Evolutionary conservation across 331 rosid species (phyloP).

Genomic region (Spiraea crenata): DNA sequence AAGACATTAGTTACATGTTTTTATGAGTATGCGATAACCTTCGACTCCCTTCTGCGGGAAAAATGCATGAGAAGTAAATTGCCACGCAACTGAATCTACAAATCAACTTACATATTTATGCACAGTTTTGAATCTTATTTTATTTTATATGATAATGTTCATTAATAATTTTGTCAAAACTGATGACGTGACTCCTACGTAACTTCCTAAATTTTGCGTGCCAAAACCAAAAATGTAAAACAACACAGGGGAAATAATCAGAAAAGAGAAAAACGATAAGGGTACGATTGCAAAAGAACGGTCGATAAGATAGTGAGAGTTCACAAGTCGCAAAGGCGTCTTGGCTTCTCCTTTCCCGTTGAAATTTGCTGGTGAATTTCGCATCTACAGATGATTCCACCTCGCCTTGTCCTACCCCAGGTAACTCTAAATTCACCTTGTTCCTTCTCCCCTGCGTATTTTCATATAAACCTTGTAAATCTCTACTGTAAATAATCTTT

Average conservation of each 20-base stretch:
- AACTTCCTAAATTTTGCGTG: too few relatives aligned
- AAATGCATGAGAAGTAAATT: too few relatives aligned
- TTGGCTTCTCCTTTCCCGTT: conserved; percentile 8
- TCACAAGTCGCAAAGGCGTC: not conserved
- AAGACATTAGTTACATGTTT: too few relatives aligned
- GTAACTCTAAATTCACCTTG: not conserved
- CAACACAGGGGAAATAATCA: not conserved
- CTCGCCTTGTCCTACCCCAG: conserved; percentile 9
- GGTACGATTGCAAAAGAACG: not conserved
- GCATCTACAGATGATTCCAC: conserved; percentile 1
- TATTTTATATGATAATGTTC: too few relatives aligned
- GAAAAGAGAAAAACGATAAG: not conserved
- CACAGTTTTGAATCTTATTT: too few relatives aligned
- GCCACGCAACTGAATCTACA: too few relatives aligned
- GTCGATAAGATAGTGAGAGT: not conserved
- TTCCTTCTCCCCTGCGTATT: not conserved
- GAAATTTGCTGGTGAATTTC: not conserved
- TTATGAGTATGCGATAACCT: too few relatives aligned
- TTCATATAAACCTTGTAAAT: not conserved
- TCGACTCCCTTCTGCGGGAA: too few relatives aligned
- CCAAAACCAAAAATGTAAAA: not conserved
- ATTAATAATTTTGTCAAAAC: too few relatives aligned
- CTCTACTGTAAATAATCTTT: not conserved
- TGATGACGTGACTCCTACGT: too few relatives aligned
- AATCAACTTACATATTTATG: too few relatives aligned